Percentiles rank a stretch among this genome's conserved stretches.
phyloP scores from a whole-genome alignment of 2,329 filamentous ascomycete genomes.

The Diaporthe vexans region DNA sequence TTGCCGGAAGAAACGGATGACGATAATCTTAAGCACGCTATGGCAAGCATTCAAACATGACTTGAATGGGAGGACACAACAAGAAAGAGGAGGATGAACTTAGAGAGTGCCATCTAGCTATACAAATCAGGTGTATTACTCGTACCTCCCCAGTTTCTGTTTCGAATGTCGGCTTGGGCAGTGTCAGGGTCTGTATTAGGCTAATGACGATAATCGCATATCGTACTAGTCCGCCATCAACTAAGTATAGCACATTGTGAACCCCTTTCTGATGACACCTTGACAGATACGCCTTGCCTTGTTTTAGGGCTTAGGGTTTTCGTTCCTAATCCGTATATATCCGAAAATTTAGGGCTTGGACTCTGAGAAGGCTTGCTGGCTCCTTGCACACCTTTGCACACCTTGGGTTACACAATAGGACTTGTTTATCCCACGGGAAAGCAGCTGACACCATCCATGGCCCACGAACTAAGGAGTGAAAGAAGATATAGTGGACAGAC shows the following conservation, averaged over 20 bases:
- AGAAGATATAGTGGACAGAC: no score
- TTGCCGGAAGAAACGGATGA: background rate
- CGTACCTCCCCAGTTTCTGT: background rate
- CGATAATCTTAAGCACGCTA: slow-evolving; percentile 12
- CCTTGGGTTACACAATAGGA: background rate
- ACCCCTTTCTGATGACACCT: background rate
- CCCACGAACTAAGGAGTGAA: no score
- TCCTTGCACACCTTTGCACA: background rate
- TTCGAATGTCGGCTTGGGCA: background rate
- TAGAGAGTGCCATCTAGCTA: background rate
- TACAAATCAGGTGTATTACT: background rate
- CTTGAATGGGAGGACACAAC: background rate
- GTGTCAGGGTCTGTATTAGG: background rate
- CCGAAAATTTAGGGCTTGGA: background rate
- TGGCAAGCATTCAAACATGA: background rate
- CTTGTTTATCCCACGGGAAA: no score
- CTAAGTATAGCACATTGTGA: background rate
- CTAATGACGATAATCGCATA: background rate
- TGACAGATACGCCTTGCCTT: background rate
- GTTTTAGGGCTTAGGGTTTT: background rate
- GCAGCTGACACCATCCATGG: background rate
- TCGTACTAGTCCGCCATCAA: background rate
- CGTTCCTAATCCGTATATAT: no score
- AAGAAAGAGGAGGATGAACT: background rate
- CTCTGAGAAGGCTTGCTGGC: background rate